Evolutionary conservation across 2,329 filamentous ascomycete genomes (phyloP), one percentile per base, ranked within the genome.

Genomic region (Stagonosporopsis vannaccii): DNA sequence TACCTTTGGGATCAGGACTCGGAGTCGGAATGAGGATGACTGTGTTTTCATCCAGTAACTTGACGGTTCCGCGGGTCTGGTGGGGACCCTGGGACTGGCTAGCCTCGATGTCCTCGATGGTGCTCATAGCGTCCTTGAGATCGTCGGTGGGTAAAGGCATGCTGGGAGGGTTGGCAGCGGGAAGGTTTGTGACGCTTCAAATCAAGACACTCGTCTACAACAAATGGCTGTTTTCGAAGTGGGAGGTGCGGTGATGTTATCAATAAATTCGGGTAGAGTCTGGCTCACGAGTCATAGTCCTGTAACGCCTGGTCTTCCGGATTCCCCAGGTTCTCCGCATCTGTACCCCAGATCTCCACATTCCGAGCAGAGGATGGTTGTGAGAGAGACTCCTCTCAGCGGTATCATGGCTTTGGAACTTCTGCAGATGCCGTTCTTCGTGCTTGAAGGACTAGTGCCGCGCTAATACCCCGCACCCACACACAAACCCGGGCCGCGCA

Each of bases 271-370:
- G 25, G 19, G 9, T 30, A 15, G 25, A n/a, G 30, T 33, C 30
- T 33, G 30, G 30, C 13, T 33, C 4, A 15, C 30, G 40, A 8
- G 5, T 13, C 15, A 17, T 17, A 30, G 11, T 19, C 9, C 40
- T 30, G 25, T 19, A 11, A 28, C 15, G 30, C 13, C 13, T 22
- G 23, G 7, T 6, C 6, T 43, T 7, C 23, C 13, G 25, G 8
- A 13, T 43, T 28, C 40, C 40, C 40, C 40, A 30, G 40, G 30
- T 43, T 43, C 40, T 22, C 40, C 40, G 40, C 40, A 30, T 26
- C 23, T 30, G 17, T 7, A 43, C 23, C n/a, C 25, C 23, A 30
- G 25, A 19, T n/a, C 40, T 30, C 40, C 40, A 43, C 40, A 43
- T 43, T n/a, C 40, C 40, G 40, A 17, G 25, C 13, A 9, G 11